phyloP scores from a whole-genome alignment of 371 early-diverging fungal genomes.

The Cladochytrium tenue region DNA sequence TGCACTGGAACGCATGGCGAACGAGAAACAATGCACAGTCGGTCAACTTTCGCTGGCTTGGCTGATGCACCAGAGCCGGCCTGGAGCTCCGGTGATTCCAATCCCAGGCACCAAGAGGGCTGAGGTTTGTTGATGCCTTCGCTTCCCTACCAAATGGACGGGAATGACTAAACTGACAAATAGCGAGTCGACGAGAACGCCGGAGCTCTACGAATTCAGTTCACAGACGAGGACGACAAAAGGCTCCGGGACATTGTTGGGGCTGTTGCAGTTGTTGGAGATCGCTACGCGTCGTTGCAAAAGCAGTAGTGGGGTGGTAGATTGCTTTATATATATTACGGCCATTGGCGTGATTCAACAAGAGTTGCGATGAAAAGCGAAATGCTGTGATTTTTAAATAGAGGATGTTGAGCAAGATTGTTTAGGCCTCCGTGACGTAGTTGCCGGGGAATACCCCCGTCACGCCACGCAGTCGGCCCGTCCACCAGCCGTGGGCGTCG shows the following conservation, averaged over 20 bases:
- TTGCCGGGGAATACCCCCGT: constrained; percentile 46
- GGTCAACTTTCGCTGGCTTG: constrained; percentile 59
- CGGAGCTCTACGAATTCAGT: constrained; percentile 33
- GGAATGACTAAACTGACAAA: neutral
- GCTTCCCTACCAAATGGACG: neutral
- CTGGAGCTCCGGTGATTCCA: constrained; percentile 31
- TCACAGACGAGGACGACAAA: constrained; percentile 48
- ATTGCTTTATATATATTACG: too few relatives aligned
- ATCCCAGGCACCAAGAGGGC: constrained; percentile 59
- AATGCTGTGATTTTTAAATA: too few relatives aligned
- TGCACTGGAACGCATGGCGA: constrained; percentile 47
- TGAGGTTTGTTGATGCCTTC: constrained; percentile 2
- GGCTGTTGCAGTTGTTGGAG: constrained; percentile 34
- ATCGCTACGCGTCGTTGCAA: constrained; percentile 47
- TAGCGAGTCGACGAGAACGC: constrained; percentile 58
- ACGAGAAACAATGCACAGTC: constrained; percentile 40
- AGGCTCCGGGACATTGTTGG: constrained; percentile 43
- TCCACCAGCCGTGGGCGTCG: constrained; percentile 47
- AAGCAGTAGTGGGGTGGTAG: too few relatives aligned
- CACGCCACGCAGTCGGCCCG: constrained; percentile 29
- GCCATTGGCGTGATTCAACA: too few relatives aligned
- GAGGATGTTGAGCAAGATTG: too few relatives aligned
- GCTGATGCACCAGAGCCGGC: constrained; percentile 47
- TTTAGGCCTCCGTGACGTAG: constrained; percentile 29
- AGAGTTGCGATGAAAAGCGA: too few relatives aligned